Conservation (phyloP, 495 filamentous ascomycete species). For the Penicillium alfredii region DNA sequence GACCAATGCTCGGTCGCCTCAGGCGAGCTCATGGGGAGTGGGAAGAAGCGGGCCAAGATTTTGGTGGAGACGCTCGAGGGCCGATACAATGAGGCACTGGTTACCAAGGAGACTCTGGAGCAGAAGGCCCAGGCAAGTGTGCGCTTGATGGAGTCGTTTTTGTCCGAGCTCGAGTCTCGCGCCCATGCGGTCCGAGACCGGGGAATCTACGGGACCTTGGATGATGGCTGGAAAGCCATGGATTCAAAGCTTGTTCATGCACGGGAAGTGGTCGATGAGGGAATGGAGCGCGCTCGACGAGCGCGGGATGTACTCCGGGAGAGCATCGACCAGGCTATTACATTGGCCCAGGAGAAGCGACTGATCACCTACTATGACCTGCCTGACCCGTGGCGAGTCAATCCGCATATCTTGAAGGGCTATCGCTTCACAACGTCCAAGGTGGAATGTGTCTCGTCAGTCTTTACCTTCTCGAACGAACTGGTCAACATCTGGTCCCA, state of each 20-base stretch:
- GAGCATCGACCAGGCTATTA: conserved; percentile 72
- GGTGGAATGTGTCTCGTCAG: conserved; percentile 75
- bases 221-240: conserved; percentile 63
- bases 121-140: conserved; percentile 87
- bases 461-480: conserved; percentile 84
- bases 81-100: conserved; percentile 82
- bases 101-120: conserved; percentile 77
- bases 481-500: conserved; percentile 98
- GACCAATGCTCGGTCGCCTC: conserved; percentile 86
- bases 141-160: conserved; percentile 73
- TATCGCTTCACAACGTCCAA: conserved; percentile 93
- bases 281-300: conserved; percentile 69
- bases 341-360: conserved; percentile 71
- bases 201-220: conserved; percentile 53
- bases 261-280: conserved; percentile 75
- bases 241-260: conserved; percentile 71
- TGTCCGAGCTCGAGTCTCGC: conserved; percentile 75
- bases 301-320: conserved; percentile 73
- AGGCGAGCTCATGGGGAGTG: conserved; percentile 82
- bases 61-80: conserved; percentile 92
- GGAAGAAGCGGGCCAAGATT: conserved; percentile 74
- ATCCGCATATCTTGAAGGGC: conserved; percentile 83
- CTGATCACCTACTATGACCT: conserved; percentile 85
- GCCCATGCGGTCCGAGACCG: conserved; percentile 68
- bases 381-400: conserved; percentile 87